A percentile compares a stretch with the other conserved stretches of the same genome.
Evolutionary conservation across 352 stramenopile genomes (phyloP).

Genomic region (Plasmopara muralis): DNA sequence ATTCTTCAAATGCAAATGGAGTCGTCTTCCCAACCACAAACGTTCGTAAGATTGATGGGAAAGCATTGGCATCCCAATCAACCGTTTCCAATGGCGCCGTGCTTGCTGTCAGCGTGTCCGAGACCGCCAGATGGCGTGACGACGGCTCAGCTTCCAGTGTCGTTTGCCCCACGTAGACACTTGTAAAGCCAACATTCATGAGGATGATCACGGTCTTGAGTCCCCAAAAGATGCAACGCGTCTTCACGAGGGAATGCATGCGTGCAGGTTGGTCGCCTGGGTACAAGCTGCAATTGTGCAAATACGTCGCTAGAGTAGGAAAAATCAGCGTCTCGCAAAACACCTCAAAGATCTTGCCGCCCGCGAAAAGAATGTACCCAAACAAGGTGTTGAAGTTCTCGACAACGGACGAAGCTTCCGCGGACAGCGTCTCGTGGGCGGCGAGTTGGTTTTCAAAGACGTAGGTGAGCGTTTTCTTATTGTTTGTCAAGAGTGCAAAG

Average conservation of each 20-base stretch:
- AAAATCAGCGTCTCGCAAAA: slow-evolving; percentile 58
- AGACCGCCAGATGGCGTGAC: slow-evolving; percentile 9
- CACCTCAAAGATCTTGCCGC: slow-evolving; percentile 49
- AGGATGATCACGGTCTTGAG: slow-evolving; percentile 56
- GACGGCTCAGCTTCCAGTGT: neutral
- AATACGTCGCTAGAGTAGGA: slow-evolving; percentile 44
- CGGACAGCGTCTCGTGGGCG: slow-evolving; percentile 17
- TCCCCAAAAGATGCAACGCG: slow-evolving; percentile 45
- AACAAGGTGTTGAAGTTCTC: slow-evolving; percentile 45
- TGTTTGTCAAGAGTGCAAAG: slow-evolving; percentile 38
- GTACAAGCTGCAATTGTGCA: slow-evolving; percentile 56
- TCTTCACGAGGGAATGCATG: slow-evolving; percentile 38
- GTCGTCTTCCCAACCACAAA: slow-evolving; percentile 12
- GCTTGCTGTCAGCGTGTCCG: slow-evolving; percentile 4
- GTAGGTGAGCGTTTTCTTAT: slow-evolving; percentile 27
- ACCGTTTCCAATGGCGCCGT: slow-evolving; percentile 8
- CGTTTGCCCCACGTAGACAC: slow-evolving; percentile 46
- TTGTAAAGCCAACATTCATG: slow-evolving; percentile 56
- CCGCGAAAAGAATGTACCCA: slow-evolving; percentile 39
- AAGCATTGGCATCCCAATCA: too few relatives aligned
- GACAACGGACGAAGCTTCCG: slow-evolving; percentile 26
- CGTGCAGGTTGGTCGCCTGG: slow-evolving; percentile 46
- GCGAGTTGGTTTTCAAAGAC: slow-evolving; percentile 19
- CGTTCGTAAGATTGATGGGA: slow-evolving; percentile 19
- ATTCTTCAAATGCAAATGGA: slow-evolving; percentile 23